Evolutionary conservation across 2,329 filamentous ascomycete species (phyloP).

Genomic region (Diaporthe vexans): DNA sequence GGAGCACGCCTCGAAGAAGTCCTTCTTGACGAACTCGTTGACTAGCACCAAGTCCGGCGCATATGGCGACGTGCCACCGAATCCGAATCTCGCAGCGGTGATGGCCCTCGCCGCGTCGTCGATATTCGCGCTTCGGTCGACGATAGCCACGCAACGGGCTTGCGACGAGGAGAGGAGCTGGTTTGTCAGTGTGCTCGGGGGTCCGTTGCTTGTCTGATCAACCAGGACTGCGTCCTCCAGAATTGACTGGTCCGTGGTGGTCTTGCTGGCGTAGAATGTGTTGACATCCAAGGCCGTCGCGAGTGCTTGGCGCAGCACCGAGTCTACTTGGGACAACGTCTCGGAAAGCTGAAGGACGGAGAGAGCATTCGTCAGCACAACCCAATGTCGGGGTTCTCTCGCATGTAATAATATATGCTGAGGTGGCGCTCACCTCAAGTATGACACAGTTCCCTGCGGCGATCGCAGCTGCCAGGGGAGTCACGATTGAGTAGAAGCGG

Average conservation of each 20-base stretch:
- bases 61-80: slow-evolving; percentile 70
- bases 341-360: slow-evolving; percentile 44
- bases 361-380: background rate
- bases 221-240: slow-evolving; percentile 45
- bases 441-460: slow-evolving; percentile 54
- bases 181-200: background rate
- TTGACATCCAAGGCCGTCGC: slow-evolving; percentile 46
- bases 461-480: slow-evolving; percentile 52
- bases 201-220: slow-evolving; percentile 45
- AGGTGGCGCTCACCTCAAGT: slow-evolving; percentile 47
- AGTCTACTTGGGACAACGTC: slow-evolving; percentile 45
- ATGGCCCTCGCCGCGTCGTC: slow-evolving; percentile 65
- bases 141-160: slow-evolving; percentile 62
- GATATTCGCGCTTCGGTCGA: slow-evolving; percentile 72
- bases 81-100: slow-evolving; percentile 66
- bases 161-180: slow-evolving; percentile 42
- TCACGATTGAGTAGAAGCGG: slow-evolving; percentile 51
- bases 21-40: slow-evolving; percentile 72
- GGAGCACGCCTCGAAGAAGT: slow-evolving; percentile 65
- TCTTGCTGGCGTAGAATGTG: slow-evolving; percentile 46
- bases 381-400: background rate
- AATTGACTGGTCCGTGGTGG: slow-evolving; percentile 41
- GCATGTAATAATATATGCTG: no score
- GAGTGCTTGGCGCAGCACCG: slow-evolving; percentile 45
- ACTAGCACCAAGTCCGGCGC: slow-evolving; percentile 74